Evolutionary conservation across 305 asterid genomes (phyloP), one percentile per base, ranked within the genome.

Genomic region (Ajuga reptans): DNA sequence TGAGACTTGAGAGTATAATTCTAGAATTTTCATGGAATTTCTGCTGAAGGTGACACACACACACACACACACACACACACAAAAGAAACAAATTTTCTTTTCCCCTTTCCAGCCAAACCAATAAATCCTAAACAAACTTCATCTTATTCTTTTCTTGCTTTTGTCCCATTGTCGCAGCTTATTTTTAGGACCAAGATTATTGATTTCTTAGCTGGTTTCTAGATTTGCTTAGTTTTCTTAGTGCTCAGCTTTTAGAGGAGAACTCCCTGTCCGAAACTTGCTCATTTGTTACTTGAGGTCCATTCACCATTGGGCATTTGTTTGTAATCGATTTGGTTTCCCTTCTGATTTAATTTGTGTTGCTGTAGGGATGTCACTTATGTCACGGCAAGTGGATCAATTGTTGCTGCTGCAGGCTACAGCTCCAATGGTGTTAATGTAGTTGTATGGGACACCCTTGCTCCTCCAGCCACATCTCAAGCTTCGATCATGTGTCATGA

Each of bases 401-500:
- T 94, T 72, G 84, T 91, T 67, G 98, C 96, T 72, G 96, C 99
- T 18, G 95, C 98, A 59, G 99, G 99, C 42, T 81, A 89, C 82
- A 89, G 93, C 81, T 89, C 99, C 77, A 87, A 72, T 73, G 96
- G 95, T 14, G 83, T 86, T 57, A 94, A 94, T 79, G 99, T 94
- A 61, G 96, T 91, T 66, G 84, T 94, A 43, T 94, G 98, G 98
- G 99, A 94, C 80, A 94, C 98, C 68, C 96, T 94, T 71, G 99
- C 99, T 73, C 99, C 99, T 46, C 89, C 90, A 61, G 76, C 93
- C 69, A 87, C 98, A 4, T 91, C 98, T 57, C 96, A 79, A 66
- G 99, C 99, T 77, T 87, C 96, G 51, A 94, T 94, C 71, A 94
- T 94, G 97, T 94, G 99, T 77, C 99, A 94, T 64, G 98, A 94